A percentile compares a stretch with the other conserved stretches of the same genome.
These are phyloP conservation scores for Phytophthora colocasiae DNA, from an alignment of 352 stramenopile species.

Conservation along the genomic window DNA sequence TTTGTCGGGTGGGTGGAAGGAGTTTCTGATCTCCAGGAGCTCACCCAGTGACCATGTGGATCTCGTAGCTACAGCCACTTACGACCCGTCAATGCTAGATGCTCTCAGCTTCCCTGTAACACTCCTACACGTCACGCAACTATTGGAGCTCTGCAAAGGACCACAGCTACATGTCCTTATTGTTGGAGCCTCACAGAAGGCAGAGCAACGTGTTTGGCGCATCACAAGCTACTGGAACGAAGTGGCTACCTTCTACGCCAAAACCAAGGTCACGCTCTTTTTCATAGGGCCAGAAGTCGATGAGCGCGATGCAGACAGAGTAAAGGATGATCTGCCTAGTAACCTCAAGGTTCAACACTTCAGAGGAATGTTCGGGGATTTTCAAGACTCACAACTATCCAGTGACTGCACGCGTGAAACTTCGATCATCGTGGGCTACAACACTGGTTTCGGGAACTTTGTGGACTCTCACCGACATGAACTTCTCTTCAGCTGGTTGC, in stretches of 20 bases:
- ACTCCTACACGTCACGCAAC: slow-evolving; percentile 49
- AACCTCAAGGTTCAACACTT: slow-evolving; percentile 52
- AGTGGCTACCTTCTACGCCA: slow-evolving; percentile 47
- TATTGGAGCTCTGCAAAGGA: slow-evolving; percentile 37
- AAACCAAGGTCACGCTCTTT: slow-evolving; percentile 47
- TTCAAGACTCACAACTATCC: slow-evolving; percentile 44
- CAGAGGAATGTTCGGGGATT: slow-evolving; percentile 58
- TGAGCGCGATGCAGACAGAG: slow-evolving; percentile 10
- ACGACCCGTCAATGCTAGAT: slow-evolving; percentile 77
- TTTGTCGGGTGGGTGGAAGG: slow-evolving; percentile 56
- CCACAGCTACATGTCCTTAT: slow-evolving; percentile 53
- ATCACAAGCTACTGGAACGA: slow-evolving; percentile 80
- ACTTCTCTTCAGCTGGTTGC: slow-evolving; percentile 78
- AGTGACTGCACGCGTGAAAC: slow-evolving; percentile 45
- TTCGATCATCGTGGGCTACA: slow-evolving; percentile 71
- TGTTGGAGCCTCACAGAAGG: slow-evolving; percentile 68
- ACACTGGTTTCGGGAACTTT: slow-evolving; percentile 86
- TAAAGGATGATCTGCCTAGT: slow-evolving; percentile 6
- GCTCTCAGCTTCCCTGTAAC: slow-evolving; percentile 80
- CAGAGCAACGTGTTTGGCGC: slow-evolving; percentile 71
- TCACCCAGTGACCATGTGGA: slow-evolving; percentile 18
- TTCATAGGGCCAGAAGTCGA: slow-evolving; percentile 74
- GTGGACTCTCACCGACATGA: slow-evolving; percentile 56
- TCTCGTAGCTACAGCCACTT: slow-evolving; percentile 46
- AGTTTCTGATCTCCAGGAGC: slow-evolving; percentile 50